Base-by-base conservation (phyloP, 2,329 filamentous ascomycete genomes). In the Colletotrichum sp. region DNA sequence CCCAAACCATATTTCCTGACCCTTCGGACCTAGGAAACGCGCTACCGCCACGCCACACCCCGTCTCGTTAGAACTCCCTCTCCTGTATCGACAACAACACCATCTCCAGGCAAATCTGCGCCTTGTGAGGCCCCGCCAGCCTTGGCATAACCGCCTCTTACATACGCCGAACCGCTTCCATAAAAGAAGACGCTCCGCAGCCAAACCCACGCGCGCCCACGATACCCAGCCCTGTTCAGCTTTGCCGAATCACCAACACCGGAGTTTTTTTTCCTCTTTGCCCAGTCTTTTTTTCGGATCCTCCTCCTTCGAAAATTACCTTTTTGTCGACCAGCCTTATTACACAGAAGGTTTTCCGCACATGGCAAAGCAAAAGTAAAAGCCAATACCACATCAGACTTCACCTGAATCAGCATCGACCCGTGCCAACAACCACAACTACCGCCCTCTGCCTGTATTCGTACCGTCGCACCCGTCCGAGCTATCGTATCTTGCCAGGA, bases 81-180 rank as follows among this genome's bases (percentile, higher is more conserved):
- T 26, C 36, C 52, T 12, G 36, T 30, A 39, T 49, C 69, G 44
- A 75, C 63, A 68, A 18, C 70, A 66, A 75, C 64, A 76, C 64
- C 64, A 76, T 69, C 70, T 55, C 72, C 57, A 64, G 69, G 30
- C 55, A 49, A 64, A 64, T 57, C 69, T 64, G 69, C 63, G 63
- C 63, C 73, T 68, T 76, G 73, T 76, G 73, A 76, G 57, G 69
- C 63, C 57, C 73, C 39, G 63, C 57, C 71, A 64, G 63, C 26
- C 73, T 76, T 76, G 73, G 73, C 73, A 55, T 44, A 73, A 69
- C 64, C n/a, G 70, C 73, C 69, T 73, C 69, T 55, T 73, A 63
- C 57, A 72, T 44, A 68, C 39, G 44, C 57, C 28, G 24, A 32
- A 36, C 64, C 39, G 39, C 64, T 69, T 49, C 44, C 64, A 73